A percentile compares a stretch with the other conserved stretches of the same genome.
phyloP scores from a whole-genome alignment of 805 yeast genomes.

The Spathaspora hagerdaliae region DNA sequence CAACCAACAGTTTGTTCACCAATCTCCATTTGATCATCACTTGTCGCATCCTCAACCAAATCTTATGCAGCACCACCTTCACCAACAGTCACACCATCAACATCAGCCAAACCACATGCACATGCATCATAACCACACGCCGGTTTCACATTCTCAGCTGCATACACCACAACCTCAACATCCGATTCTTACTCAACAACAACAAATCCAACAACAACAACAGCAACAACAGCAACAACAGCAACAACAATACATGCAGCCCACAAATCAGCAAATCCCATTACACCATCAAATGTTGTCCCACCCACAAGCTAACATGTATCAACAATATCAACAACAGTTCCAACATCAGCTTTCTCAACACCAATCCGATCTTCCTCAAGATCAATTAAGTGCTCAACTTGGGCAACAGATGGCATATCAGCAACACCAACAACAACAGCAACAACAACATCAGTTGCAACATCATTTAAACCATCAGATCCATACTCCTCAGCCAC shows the following conservation, averaged over 20 bases:
- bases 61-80: conserved; percentile 5
- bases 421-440: conserved; percentile 2
- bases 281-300: conserved; percentile 10
- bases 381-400: conserved; percentile 1
- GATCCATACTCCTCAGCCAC: conserved; percentile 3
- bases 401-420: conserved; percentile 3
- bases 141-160: conserved; percentile 2
- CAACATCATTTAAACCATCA: neutral
- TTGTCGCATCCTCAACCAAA: conserved; percentile 4
- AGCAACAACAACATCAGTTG: conserved; percentile 8
- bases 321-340: conserved; percentile 7
- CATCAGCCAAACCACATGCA: conserved; percentile 10
- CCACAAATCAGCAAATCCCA: conserved; percentile 3
- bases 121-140: conserved; percentile 9
- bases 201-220: conserved; percentile 5
- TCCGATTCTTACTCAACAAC: conserved; percentile 2
- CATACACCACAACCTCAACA: conserved; percentile 6
- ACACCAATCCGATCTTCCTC: neutral
- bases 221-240: conserved; percentile 11
- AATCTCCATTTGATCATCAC: conserved; percentile 1
- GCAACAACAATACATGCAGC: conserved; percentile 11
- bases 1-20: conserved; percentile 1
- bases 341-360: conserved; percentile 6
- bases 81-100: conserved; percentile 7
- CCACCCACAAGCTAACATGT: conserved; percentile 1